Evolutionary conservation across 177 flowering plant species (phyloP).

Genomic region (Telopea speciosissima): DNA sequence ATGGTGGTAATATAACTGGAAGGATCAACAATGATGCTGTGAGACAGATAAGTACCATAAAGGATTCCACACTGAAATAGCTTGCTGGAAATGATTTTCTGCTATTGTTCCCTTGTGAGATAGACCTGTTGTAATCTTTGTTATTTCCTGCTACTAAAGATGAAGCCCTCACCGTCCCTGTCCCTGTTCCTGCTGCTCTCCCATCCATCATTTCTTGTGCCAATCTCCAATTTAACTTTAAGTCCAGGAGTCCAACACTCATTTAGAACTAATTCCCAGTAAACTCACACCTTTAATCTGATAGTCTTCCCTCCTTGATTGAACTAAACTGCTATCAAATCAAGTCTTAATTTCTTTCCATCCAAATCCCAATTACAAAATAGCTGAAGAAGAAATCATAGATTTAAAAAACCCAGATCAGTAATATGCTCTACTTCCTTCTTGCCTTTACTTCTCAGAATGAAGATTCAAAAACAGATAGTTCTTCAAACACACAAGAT

Average conservation of each 20-base stretch:
- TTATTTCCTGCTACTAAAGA: slow-evolving; percentile 2
- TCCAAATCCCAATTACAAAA: background rate
- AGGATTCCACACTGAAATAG: slow-evolving; percentile 58
- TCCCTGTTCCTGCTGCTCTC: slow-evolving; percentile 9
- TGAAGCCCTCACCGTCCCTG: background rate
- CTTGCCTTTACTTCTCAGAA: background rate
- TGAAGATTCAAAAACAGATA: background rate
- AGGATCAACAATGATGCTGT: slow-evolving; percentile 68
- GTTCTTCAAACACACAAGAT: background rate
- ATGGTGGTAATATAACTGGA: slow-evolving; percentile 76
- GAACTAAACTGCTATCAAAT: no score
- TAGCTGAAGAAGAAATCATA: background rate
- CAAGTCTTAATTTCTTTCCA: background rate
- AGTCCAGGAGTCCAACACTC: slow-evolving; percentile 17
- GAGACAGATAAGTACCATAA: slow-evolving; percentile 51
- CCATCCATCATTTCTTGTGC: slow-evolving; percentile 17
- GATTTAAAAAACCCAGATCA: no score
- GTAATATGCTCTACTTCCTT: no score
- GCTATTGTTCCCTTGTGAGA: slow-evolving; percentile 26
- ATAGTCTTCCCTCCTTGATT: no score
- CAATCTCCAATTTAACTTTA: slow-evolving; percentile 9
- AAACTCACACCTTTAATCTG: background rate
- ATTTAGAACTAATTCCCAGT: slow-evolving; percentile 17
- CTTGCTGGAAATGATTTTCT: slow-evolving; percentile 29
- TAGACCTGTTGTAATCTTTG: slow-evolving; percentile 19